Evolutionary conservation across 139 green algal genomes (phyloP).

Genomic region (Penium margaritaceum): DNA sequence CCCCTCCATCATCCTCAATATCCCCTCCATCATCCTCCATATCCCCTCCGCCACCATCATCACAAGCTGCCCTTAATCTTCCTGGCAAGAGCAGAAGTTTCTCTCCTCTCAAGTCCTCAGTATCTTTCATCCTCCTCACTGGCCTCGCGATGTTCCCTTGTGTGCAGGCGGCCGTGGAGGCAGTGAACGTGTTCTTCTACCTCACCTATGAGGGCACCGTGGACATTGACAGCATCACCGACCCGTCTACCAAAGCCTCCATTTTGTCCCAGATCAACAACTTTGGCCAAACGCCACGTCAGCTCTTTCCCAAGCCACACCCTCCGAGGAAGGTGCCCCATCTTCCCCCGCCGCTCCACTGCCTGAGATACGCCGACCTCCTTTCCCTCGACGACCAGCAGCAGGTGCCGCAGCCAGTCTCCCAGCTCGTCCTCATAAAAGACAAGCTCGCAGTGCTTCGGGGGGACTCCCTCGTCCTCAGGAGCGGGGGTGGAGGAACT

Average conservation of each 20-base stretch:
- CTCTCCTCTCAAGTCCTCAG: too few relatives aligned
- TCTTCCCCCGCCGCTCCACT: background rate
- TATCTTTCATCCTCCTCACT: too few relatives aligned
- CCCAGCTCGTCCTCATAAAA: constrained; percentile 14
- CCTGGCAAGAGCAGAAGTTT: too few relatives aligned
- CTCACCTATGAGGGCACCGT: constrained; percentile 55
- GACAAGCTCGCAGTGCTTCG: constrained; percentile 5
- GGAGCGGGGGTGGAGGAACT: too few relatives aligned
- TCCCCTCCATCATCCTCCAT: too few relatives aligned
- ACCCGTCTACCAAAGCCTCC: constrained; percentile 14
- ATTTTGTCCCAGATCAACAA: constrained; percentile 48
- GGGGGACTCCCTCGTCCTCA: constrained; percentile 42
- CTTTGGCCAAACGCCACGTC: constrained; percentile 51
- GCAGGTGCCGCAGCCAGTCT: background rate
- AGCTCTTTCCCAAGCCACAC: constrained; percentile 46
- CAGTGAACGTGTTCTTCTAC: constrained; percentile 53
- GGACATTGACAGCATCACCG: constrained; percentile 45
- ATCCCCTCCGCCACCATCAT: too few relatives aligned
- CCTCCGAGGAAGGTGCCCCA: background rate
- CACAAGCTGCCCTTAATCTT: too few relatives aligned
- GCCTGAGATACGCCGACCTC: constrained; percentile 2
- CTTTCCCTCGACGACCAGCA: constrained; percentile 6
- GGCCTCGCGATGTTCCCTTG: too few relatives aligned
- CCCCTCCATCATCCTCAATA: too few relatives aligned
- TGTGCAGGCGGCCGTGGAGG: constrained; percentile 38